Conservation (phyloP, 768 basidiomycete genomes). For the Boletus bicolor region DNA sequence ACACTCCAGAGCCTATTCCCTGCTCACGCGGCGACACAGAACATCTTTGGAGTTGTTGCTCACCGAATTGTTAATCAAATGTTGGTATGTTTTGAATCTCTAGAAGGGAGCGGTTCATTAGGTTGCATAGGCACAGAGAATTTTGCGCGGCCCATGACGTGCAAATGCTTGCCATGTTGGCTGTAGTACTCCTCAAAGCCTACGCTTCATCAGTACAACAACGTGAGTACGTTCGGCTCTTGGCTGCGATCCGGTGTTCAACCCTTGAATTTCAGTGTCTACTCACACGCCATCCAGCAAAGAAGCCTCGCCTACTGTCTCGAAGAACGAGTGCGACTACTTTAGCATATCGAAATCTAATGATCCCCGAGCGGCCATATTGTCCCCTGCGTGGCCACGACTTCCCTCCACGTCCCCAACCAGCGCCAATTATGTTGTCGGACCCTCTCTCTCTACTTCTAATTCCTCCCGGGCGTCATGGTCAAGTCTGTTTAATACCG, state of each 20-base stretch:
- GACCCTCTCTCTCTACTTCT: slow-evolving; percentile 46
- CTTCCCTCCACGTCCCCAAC: slow-evolving; percentile 43
- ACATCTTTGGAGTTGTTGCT: slow-evolving; percentile 23
- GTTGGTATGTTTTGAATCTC: slow-evolving; percentile 37
- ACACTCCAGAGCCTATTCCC: slow-evolving; percentile 51
- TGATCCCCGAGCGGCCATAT: slow-evolving; percentile 37
- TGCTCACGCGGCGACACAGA: slow-evolving; percentile 23
- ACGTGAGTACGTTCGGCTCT: slow-evolving; percentile 7
- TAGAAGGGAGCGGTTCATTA: background rate
- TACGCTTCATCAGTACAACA: slow-evolving; percentile 9
- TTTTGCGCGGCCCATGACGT: slow-evolving; percentile 56
- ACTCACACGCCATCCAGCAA: slow-evolving; percentile 19
- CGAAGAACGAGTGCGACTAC: slow-evolving; percentile 49
- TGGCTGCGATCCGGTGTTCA: background rate
- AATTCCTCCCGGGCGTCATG: slow-evolving; percentile 74
- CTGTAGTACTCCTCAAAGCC: slow-evolving; percentile 61
- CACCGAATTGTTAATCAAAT: slow-evolving; percentile 43
- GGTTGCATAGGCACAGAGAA: slow-evolving; percentile 39
- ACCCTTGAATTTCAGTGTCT: background rate
- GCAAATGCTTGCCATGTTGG: slow-evolving; percentile 79
- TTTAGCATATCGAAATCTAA: slow-evolving; percentile 45
- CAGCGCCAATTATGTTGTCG: slow-evolving; percentile 35
- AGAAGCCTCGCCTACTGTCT: slow-evolving; percentile 12
- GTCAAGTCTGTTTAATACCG: slow-evolving; percentile 73
- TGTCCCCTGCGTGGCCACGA: slow-evolving; percentile 54